A percentile compares a stretch with the other conserved stretches of the same genome.
Conservation (phyloP, 331 rosid species). For the Pyracantha coccinea region DNA sequence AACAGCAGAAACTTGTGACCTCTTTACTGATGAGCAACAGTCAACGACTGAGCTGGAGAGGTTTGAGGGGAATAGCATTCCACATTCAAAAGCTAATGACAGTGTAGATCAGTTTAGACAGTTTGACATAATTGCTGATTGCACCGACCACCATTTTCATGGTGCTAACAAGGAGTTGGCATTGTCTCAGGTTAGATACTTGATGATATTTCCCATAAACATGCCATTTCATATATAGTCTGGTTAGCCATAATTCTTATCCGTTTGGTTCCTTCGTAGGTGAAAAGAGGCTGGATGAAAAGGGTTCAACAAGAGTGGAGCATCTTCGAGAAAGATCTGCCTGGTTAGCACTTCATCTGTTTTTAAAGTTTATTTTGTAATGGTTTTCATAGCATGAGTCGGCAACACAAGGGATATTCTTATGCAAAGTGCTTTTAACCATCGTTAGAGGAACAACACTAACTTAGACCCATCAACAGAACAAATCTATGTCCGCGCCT, state of each 20-base stretch:
- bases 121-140: conserved; percentile 62
- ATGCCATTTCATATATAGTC: background rate
- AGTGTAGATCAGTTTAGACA: conserved; percentile 39
- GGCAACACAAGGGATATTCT: background rate
- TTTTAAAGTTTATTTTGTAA: background rate
- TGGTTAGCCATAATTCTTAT: conserved; percentile 7
- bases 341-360: conserved; percentile 48
- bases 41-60: conserved; percentile 19
- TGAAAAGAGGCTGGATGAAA: conserved; percentile 69
- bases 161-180: conserved; percentile 36
- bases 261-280: conserved; percentile 30
- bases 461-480: conserved; percentile 34
- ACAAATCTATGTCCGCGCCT: conserved; percentile 70
- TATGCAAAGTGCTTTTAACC: background rate
- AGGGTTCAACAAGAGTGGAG: conserved; percentile 94
- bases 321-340: conserved; percentile 73
- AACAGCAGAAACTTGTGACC: conserved; percentile 31
- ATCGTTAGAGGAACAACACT: background rate
- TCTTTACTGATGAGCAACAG: conserved; percentile 31
- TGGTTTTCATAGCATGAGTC: conserved; percentile 11
- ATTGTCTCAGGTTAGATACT: conserved; percentile 59
- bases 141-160: conserved; percentile 76
- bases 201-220: background rate
- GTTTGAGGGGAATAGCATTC: conserved; percentile 18
- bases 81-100: conserved; percentile 23